Evolutionary conservation across 352 stramenopile genomes (phyloP).

Genomic region (Phytophthora citricola): DNA sequence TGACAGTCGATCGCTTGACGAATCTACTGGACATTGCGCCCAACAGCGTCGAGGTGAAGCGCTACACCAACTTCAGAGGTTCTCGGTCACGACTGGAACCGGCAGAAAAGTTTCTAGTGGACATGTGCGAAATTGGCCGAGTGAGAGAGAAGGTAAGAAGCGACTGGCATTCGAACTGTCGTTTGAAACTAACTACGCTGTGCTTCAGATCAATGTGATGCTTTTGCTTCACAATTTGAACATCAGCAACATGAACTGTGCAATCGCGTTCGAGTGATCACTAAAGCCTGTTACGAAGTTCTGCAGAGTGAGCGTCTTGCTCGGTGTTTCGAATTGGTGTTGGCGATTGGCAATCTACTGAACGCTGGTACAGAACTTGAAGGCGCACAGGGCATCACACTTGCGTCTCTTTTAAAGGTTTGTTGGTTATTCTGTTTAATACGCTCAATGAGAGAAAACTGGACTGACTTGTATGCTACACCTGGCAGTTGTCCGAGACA

Average conservation of each 20-base stretch:
- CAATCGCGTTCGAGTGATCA: constrained; percentile 55
- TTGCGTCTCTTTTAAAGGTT: constrained; percentile 82
- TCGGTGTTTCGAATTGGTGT: constrained; percentile 76
- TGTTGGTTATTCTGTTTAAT: constrained; percentile 1
- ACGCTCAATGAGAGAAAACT: not conserved
- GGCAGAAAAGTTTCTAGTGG: constrained; percentile 71
- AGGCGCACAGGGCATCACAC: constrained; percentile 68
- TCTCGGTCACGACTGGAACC: constrained; percentile 54
- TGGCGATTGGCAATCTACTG: constrained; percentile 78
- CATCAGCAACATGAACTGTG: constrained; percentile 60
- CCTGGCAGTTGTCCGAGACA: constrained; percentile 73
- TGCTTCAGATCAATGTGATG: constrained; percentile 66
- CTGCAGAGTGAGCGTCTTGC: constrained; percentile 74
- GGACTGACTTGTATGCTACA: not conserved
- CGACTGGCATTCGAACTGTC: not conserved
- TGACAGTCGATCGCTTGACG: constrained; percentile 66
- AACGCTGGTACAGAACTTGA: constrained; percentile 79
- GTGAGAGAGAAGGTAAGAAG: constrained; percentile 75
- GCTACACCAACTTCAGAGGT: constrained; percentile 74
- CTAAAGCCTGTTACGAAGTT: constrained; percentile 69
- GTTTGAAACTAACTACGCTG: constrained; percentile 5
- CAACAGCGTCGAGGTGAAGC: constrained; percentile 67
- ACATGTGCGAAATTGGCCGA: constrained; percentile 73
- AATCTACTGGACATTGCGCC: constrained; percentile 76
- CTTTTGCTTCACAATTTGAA: constrained; percentile 69